A percentile compares a stretch with the other conserved stretches of the same genome.
Conservation (phyloP, 2,329 filamentous ascomycete genomes). For the Arthrobotrys iridis region DNA sequence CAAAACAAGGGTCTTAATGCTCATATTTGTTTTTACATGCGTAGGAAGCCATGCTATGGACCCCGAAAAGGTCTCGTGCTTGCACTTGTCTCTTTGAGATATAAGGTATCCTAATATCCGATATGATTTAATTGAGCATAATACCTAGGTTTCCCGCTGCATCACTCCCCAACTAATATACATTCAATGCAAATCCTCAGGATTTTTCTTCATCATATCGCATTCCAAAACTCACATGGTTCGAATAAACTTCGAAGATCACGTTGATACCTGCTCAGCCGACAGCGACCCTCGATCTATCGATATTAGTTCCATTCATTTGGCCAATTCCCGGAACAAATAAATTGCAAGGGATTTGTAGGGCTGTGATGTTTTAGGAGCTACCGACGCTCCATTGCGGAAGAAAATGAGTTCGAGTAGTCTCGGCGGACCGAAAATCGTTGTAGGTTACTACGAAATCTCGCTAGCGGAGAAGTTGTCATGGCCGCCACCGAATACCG, state of each 20-base stretch:
- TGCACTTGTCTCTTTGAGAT: conserved; percentile 37
- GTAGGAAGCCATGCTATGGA: conserved; percentile 6
- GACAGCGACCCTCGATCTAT: not conserved
- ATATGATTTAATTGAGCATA: conserved; percentile 17
- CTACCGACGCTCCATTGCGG: conserved; percentile 7
- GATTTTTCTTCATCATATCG: conserved; percentile 30
- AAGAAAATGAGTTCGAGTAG: conserved; percentile 7
- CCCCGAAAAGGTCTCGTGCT: conserved; percentile 3
- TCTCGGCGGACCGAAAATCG: not conserved
- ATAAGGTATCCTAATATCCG: conserved; percentile 15
- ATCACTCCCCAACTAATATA: conserved; percentile 38
- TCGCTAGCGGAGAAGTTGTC: conserved; percentile 12
- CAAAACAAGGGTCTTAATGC: conserved; percentile 2
- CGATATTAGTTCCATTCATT: not conserved
- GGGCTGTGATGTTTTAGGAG: conserved; percentile 14
- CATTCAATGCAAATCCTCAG: conserved; percentile 20
- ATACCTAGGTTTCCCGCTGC: conserved; percentile 26
- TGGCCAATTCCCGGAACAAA: not conserved
- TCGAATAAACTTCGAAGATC: conserved; percentile 1
- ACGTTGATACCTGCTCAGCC: not conserved
- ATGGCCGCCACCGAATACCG: conserved; percentile 36
- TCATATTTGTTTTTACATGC: conserved; percentile 36
- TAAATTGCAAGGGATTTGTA: not conserved
- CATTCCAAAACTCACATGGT: conserved; percentile 30
- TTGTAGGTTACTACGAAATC: conserved; percentile 37